Base-by-base conservation (phyloP, 768 basidiomycete genomes). In the Punctularia strigosozonata region DNA sequence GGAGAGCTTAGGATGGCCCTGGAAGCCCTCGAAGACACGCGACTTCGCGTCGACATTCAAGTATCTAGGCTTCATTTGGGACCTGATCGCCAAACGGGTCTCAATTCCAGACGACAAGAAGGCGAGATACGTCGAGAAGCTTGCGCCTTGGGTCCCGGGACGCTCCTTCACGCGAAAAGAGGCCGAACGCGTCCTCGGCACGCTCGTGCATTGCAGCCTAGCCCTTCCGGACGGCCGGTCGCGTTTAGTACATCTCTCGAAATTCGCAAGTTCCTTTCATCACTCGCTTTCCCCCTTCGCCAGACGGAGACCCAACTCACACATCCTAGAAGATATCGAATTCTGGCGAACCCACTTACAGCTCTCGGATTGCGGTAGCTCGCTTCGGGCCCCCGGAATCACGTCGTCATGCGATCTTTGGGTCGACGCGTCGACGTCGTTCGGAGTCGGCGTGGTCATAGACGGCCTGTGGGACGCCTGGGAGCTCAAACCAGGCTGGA, bases 61-160 rank as follows among this genome's bases (percentile, higher is more conserved):
- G 18, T 68, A 66, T 34, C 48, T 65, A 1, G 60, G 66, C 3
- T 65, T 66, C 41, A 2, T 45, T 0, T 66, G 65, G 66, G 47
- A 59, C 22, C 38, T 66, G 0, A 1, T 4, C 0, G 6, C 17
- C 0, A 58, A 58, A 23, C 52, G 49, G 0, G 59, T 68, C 0
- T 26, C 47, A 20, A 45, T 68, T 4, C 63, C 58, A 0, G 31
- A 38, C 0, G 37, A 51, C 0, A 68, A 64, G 43, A 54, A 52
- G 6, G 4, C 2, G 1, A 56, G 56, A 23, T 63, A 64, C 31
- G 21, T 59, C 0, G 22, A 1, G 1, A 52, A 55, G 28, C 43
- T 66, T 0, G 18, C 18, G 2, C 4, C 32, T 1, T 61, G 46
- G n/a, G 26, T 28, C 8, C 26, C 8, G 10, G 26, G 26, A 28